Conservation (phyloP, 1,284 basidiomycete species). For the Ceratobasidium sp. region DNA sequence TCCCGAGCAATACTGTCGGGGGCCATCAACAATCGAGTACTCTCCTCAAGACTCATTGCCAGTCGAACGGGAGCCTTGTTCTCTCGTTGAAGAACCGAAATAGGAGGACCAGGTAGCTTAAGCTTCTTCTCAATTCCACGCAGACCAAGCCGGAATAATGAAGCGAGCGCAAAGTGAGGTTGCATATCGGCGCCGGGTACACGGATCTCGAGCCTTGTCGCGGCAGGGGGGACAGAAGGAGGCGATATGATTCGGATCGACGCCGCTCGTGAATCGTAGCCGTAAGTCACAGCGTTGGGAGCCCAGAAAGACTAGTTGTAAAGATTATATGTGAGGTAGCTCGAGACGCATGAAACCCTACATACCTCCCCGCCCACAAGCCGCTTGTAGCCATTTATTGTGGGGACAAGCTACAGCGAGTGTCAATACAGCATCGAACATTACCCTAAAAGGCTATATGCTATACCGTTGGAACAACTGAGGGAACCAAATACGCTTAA, state of each 20-base stretch:
- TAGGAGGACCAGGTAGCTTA: constrained; percentile 77
- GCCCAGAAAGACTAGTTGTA: constrained; percentile 81
- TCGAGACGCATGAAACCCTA: not conserved
- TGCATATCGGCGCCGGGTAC: constrained; percentile 96
- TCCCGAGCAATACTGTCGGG: constrained; percentile 85
- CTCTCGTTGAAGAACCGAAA: constrained; percentile 63
- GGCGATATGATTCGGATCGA: constrained; percentile 93
- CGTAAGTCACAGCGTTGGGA: constrained; percentile 92
- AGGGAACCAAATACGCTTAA: not conserved
- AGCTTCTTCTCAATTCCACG: constrained; percentile 87
- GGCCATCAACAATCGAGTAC: constrained; percentile 84
- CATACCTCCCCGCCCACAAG: constrained; percentile 89
- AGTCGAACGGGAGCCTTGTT: constrained; percentile 58
- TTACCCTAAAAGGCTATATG: constrained; percentile 52
- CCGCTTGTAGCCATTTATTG: constrained; percentile 98
- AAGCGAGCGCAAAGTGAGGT: constrained; percentile 90
- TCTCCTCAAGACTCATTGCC: constrained; percentile 81
- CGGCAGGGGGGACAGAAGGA: constrained; percentile 82
- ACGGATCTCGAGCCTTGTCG: constrained; percentile 90
- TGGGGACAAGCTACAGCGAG: constrained; percentile 78
- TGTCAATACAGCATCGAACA: constrained; percentile 50
- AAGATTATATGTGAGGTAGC: not conserved
- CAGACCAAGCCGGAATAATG: constrained; percentile 88
- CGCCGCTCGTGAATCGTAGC: constrained; percentile 93
- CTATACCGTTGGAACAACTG: constrained; percentile 74